A percentile compares a stretch with the other conserved stretches of the same genome.
phyloP scores from a whole-genome alignment of 495 filamentous ascomycete genomes.

The Penicillium pulvis region DNA sequence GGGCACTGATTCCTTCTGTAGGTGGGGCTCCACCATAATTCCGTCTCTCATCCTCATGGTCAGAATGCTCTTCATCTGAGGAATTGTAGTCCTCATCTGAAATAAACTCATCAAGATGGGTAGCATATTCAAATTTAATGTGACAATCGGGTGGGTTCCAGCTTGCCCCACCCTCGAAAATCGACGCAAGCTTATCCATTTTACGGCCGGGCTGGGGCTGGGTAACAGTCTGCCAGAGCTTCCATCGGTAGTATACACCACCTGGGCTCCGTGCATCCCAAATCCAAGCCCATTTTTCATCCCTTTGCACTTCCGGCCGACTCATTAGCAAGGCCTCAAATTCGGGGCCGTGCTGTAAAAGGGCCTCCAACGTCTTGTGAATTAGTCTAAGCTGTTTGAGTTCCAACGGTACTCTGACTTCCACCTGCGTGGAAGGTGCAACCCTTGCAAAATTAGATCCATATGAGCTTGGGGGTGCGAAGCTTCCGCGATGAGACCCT shows the following conservation, averaged over 20 bases:
- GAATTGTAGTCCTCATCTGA: slow-evolving; percentile 84
- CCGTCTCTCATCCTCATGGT: slow-evolving; percentile 65
- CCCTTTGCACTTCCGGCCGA: slow-evolving; percentile 71
- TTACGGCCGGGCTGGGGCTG: slow-evolving; percentile 33
- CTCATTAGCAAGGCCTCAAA: slow-evolving; percentile 95
- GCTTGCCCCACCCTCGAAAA: slow-evolving; percentile 70
- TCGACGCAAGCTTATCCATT: slow-evolving; percentile 29
- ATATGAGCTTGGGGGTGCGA: slow-evolving; percentile 80
- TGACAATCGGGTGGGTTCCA: slow-evolving; percentile 71
- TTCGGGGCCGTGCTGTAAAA: slow-evolving; percentile 78
- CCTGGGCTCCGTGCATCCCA: slow-evolving; percentile 83
- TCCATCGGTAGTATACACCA: slow-evolving; percentile 88
- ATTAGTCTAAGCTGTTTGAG: slow-evolving; percentile 81
- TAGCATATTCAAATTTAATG: slow-evolving; percentile 74
- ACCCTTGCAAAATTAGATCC: slow-evolving; percentile 42
- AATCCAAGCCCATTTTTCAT: slow-evolving; percentile 92
- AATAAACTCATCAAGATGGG: slow-evolving; percentile 72
- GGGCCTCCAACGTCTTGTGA: slow-evolving; percentile 79
- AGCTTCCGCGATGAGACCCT: slow-evolving; percentile 66
- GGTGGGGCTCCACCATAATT: slow-evolving; percentile 56
- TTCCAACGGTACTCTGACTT: slow-evolving; percentile 74
- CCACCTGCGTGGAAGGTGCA: slow-evolving; percentile 62
- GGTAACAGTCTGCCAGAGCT: slow-evolving; percentile 81
- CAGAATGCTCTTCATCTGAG: slow-evolving; percentile 83
- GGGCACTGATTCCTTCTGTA: slow-evolving; percentile 39